These are phyloP conservation scores for Onygenales sp. DNA, from an alignment of 2,329 filamentous ascomycete genomes.

Conservation along the genomic window DNA sequence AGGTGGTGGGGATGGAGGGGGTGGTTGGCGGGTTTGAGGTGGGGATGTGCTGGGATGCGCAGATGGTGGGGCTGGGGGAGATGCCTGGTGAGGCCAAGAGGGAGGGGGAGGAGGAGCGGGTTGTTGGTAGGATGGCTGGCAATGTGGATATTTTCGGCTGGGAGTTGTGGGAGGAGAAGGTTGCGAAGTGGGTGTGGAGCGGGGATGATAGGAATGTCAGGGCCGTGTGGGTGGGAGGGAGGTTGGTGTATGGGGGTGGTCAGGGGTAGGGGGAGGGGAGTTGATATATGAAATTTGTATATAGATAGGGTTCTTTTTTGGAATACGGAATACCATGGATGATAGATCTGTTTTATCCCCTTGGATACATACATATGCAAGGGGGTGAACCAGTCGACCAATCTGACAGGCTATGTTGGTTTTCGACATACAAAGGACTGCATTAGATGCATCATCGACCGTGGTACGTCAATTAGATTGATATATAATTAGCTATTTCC, in stretches of 20 bases:
- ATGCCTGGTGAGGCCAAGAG: constrained; percentile 23
- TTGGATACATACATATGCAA: too few species aligned
- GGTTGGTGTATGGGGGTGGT: constrained; percentile 55
- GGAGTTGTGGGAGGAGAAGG: constrained; percentile 75
- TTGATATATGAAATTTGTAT: not conserved
- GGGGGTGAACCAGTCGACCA: too few species aligned
- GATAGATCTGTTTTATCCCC: too few species aligned
- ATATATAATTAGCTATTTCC: too few species aligned
- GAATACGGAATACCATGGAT: too few species aligned
- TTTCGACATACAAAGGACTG: too few species aligned
- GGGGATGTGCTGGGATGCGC: constrained; percentile 85
- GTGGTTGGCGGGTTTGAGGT: constrained; percentile 72
- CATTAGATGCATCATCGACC: too few species aligned
- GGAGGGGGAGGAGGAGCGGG: constrained; percentile 18
- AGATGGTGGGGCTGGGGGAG: constrained; percentile 59
- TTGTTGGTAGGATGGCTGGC: constrained; percentile 32
- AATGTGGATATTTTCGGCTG: constrained; percentile 84
- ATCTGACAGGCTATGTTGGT: too few species aligned
- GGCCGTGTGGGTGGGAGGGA: constrained; percentile 80
- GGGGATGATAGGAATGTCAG: constrained; percentile 88
- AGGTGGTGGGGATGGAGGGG: constrained; percentile 63
- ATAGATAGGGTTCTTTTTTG: not conserved
- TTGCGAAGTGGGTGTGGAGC: constrained; percentile 91
- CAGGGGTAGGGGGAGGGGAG: not conserved
- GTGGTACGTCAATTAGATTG: too few species aligned